A percentile compares a stretch with the other conserved stretches of the same genome.
Evolutionary conservation across 768 basidiomycete species (phyloP).

Genomic region (Daedaleopsis nitida): DNA sequence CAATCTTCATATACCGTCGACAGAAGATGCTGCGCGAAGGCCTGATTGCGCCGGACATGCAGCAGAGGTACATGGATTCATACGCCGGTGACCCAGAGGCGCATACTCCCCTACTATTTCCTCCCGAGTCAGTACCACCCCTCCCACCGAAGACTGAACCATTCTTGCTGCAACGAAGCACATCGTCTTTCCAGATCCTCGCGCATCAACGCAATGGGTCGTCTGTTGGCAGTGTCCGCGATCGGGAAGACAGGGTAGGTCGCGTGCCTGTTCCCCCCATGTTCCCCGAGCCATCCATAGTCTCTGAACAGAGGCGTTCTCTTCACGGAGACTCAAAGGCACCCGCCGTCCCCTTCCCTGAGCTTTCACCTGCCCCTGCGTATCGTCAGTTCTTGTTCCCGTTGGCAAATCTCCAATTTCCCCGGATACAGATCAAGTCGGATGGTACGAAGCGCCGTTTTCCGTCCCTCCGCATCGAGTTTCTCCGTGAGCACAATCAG

Average conservation of each 20-base stretch:
- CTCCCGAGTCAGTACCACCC: background rate
- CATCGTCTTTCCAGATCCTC: background rate
- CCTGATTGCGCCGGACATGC: slow-evolving; percentile 8
- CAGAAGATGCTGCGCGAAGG: slow-evolving; percentile 8
- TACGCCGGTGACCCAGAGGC: slow-evolving; percentile 13
- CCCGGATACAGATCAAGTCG: slow-evolving; percentile 1
- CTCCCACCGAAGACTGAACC: slow-evolving; percentile 10
- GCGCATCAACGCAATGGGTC: background rate
- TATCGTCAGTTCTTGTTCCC: background rate
- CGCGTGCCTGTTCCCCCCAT: slow-evolving; percentile 5
- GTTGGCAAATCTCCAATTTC: slow-evolving; percentile 5
- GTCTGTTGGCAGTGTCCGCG: background rate
- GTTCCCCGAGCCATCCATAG: slow-evolving; percentile 1
- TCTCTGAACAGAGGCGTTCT: background rate
- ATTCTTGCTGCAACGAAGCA: background rate
- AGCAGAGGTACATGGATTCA: slow-evolving; percentile 11
- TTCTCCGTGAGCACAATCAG: slow-evolving; percentile 12
- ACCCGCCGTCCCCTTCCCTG: background rate
- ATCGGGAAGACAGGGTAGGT: slow-evolving; percentile 7
- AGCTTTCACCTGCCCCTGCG: background rate
- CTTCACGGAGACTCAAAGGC: background rate
- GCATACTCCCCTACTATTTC: slow-evolving; percentile 6
- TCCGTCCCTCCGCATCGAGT: slow-evolving; percentile 16
- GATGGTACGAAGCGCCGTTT: slow-evolving; percentile 8
- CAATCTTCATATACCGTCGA: slow-evolving; percentile 8